Evolutionary conservation across 352 stramenopile genomes (phyloP).

Genomic region (Pythium brachiatum): DNA sequence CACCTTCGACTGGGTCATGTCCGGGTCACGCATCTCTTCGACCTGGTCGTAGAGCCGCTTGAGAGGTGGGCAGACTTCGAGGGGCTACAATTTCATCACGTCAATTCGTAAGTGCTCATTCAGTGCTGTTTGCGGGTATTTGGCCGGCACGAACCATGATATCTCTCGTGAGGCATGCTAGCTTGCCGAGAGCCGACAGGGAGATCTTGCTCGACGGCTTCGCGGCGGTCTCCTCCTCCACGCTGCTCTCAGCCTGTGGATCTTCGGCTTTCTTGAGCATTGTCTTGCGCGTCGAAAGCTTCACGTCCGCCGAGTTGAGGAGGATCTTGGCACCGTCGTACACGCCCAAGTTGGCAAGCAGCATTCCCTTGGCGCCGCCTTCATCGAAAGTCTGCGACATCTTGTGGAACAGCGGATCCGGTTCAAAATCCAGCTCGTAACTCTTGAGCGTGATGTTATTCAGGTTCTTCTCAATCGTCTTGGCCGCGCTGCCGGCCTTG

Average conservation of each 20-base stretch:
- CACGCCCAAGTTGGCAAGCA: slow-evolving; percentile 90
- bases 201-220: slow-evolving; percentile 33
- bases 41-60: slow-evolving; percentile 73
- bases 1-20: slow-evolving; percentile 47
- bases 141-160: slow-evolving; percentile 35
- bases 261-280: slow-evolving; percentile 6
- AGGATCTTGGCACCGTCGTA: slow-evolving; percentile 88
- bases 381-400: slow-evolving; percentile 93
- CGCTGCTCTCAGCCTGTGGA: background rate
- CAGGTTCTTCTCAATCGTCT: slow-evolving; percentile 86
- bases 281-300: slow-evolving; percentile 46
- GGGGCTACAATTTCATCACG: slow-evolving; percentile 18
- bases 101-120: too few relatives aligned
- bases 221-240: background rate
- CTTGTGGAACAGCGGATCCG: slow-evolving; percentile 91
- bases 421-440: slow-evolving; percentile 85
- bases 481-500: slow-evolving; percentile 52
- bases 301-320: slow-evolving; percentile 75
- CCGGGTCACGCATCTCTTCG: slow-evolving; percentile 57
- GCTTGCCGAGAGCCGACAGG: slow-evolving; percentile 42
- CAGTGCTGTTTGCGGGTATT: too few relatives aligned
- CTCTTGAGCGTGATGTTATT: slow-evolving; percentile 87
- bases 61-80: slow-evolving; percentile 66
- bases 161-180: slow-evolving; percentile 56
- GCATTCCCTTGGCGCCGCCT: slow-evolving; percentile 89